Base-by-base conservation (phyloP, 371 early-diverging fungal species). In the Zychaea mexicana region DNA sequence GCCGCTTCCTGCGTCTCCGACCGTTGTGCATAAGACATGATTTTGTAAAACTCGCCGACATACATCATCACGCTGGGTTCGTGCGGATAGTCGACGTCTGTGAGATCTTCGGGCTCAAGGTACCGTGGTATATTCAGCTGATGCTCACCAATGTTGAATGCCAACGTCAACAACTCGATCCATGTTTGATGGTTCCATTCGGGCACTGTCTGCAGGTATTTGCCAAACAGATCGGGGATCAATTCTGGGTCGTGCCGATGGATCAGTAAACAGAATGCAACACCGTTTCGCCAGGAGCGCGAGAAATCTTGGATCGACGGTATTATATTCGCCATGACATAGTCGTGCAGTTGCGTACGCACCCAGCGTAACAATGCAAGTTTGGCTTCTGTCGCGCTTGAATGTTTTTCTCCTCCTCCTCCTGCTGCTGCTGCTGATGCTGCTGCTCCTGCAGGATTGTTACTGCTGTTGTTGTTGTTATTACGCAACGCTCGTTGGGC, bases 281-380 rank as follows among this genome's bases (percentile, higher is more conserved):
- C 68, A 7, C 93, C 93, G 58, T 82, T 88, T 59, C 85, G 74
- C 93, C 92, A 92, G 10, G 86, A 80, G 30, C 79, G 78, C 52
- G 87, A 79, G 70, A 92, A 90, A 69, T 92, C 88, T 33, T 79
- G 81, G 2, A 88, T 70, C 5, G 76, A 60, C 32, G 81, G 76
- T 27, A 88, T 80, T 24, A 88, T 74, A 31, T 84, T 77, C 13
- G 76, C 77, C 3, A 55, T 45, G 2, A 72, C 58, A 67, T 90
- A 92, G 45, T 84, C 83, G 17, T 74, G 78, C 1, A 91, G 77
- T 52, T 86, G 87, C 26, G 73, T 70, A 24, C 83, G 82, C 22
- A 89, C 90, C 94, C 94, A 94, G 36, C 73, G 73, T 19, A 91
- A 70, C 2, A 91, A 61, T 0, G 82, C 79, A 4, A 69, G 60